Evolutionary conservation across 2,329 filamentous ascomycete genomes (phyloP), one percentile per base, ranked within the genome.

Genomic region (Penicillium sp.): DNA sequence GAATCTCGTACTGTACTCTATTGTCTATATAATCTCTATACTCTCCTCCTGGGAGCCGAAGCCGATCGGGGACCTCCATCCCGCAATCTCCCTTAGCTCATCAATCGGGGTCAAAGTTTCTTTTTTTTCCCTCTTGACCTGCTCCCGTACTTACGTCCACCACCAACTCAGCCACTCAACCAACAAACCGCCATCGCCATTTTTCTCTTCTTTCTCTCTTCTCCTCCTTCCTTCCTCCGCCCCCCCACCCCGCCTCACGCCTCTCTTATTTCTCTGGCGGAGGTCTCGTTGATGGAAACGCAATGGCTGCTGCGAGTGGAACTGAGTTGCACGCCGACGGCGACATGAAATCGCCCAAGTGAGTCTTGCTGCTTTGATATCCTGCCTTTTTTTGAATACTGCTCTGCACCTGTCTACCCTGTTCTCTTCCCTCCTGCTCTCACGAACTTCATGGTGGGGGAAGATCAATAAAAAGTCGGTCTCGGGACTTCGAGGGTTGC

Each of bases 301-400:
- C 70, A 69, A 73, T 81, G 79, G 77, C 79, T 72, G 73, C 77
- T 72, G 72, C 75, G 73, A 80, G 80, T 75, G 79, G 80, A 75
- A 76, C 79, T 68, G 84, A 82, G 68, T 76, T 81, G 70, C 78
- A 82, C 69, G 80, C 80, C 62, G 84, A 86, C 59, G 82, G 83
- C 56, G 85, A 87, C 70, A 82, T 85, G 71, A 86, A 87, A 76
- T 81, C 84, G 62, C 82, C 85, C 76, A 84, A 82, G 85, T 88
- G 82, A 82, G 84, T 81, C 61, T 55, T 37, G 47, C 22, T 38
- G 44, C 37, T 5, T n/a, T 40, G 38, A 54, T 26, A 54, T 28
- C 2, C 30, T 33, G 9, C 30, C 30, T 12, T 33, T 51, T 3
- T 17, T 24, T 22, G 28, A 19, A 19, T 22, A 15, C n/a, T 17